These are phyloP conservation scores for Takashimella tepidaria DNA, from an alignment of 1,284 basidiomycete species.

Conservation along the genomic window DNA sequence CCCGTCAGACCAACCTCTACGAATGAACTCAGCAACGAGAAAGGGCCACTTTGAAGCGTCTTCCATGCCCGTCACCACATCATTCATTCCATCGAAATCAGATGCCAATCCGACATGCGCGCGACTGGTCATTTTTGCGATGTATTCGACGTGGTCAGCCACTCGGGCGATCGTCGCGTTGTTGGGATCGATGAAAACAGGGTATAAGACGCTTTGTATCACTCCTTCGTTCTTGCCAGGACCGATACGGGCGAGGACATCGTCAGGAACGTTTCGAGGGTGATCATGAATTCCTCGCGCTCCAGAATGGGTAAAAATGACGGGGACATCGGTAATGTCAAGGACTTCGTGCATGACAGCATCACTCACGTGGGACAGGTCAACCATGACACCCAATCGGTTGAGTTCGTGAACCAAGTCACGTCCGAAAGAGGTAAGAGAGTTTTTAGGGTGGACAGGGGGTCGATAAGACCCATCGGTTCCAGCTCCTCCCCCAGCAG, in stretches of 20 bases:
- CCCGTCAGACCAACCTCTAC: constrained; percentile 68
- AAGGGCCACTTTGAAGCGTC: constrained; percentile 62
- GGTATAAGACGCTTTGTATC: constrained; percentile 51
- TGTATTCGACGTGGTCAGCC: constrained; percentile 76
- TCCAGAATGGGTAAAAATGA: constrained; percentile 79
- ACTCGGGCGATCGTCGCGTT: constrained; percentile 54
- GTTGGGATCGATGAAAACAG: constrained; percentile 18
- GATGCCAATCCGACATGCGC: constrained; percentile 52
- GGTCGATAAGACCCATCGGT: constrained; percentile 8
- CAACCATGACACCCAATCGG: constrained; percentile 71
- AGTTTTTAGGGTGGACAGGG: constrained; percentile 24
- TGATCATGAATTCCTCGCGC: constrained; percentile 63
- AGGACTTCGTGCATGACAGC: constrained; percentile 66
- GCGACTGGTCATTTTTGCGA: constrained; percentile 63
- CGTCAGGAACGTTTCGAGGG: constrained; percentile 60
- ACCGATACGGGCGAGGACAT: constrained; percentile 62
- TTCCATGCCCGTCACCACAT: constrained; percentile 53
- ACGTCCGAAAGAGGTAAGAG: constrained; percentile 48
- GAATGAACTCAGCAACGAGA: constrained; percentile 60
- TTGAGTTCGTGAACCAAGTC: constrained; percentile 75
- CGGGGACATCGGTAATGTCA: constrained; percentile 62
- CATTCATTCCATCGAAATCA: constrained; percentile 57
- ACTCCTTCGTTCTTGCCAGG: constrained; percentile 54
- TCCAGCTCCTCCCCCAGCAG: constrained; percentile 54
- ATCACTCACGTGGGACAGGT: constrained; percentile 76